Percentiles rank a stretch among this genome's conserved stretches.
Conservation (phyloP, 495 filamentous ascomycete species). For the Trichocladium uniseriatum region DNA sequence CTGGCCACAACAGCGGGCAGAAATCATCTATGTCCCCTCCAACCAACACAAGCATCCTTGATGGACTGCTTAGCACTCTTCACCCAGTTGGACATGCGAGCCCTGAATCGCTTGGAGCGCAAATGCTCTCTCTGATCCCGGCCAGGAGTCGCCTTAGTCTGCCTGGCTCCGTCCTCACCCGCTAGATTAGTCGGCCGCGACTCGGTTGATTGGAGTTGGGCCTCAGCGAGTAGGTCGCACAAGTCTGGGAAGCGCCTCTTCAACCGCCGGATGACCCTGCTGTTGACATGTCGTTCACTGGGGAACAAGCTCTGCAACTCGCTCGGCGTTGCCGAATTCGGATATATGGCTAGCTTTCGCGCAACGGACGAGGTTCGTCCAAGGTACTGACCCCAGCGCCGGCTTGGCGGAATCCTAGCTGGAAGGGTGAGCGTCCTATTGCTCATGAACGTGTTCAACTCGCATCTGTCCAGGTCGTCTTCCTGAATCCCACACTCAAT, state of each 20-base stretch:
- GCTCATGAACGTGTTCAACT: neutral
- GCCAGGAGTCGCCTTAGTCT: neutral
- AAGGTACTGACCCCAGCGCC: neutral
- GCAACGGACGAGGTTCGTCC: neutral
- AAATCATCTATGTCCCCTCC: no score
- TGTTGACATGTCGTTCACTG: constrained; percentile 6
- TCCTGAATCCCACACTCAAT: no score
- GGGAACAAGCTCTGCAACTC: constrained; percentile 10
- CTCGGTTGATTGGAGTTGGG: no score
- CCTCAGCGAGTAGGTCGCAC: constrained; percentile 12
- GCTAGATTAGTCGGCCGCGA: neutral
- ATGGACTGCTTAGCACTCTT: constrained; percentile 15
- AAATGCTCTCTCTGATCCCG: neutral
- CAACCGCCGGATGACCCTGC: constrained; percentile 9
- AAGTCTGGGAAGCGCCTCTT: constrained; percentile 20
- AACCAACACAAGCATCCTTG: neutral
- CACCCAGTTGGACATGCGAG: constrained; percentile 19
- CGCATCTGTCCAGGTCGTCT: neutral
- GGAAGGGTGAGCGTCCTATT: neutral
- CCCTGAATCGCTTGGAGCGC: constrained; percentile 10
- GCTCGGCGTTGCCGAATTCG: neutral
- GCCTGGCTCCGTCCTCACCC: neutral
- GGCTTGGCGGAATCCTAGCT: neutral
- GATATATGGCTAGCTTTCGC: no score
- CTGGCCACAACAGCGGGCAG: no score